Evolutionary conservation across 1,139 yeast species (phyloP), one percentile per base, ranked within the genome.

Genomic region (Fermentozyma sake): DNA sequence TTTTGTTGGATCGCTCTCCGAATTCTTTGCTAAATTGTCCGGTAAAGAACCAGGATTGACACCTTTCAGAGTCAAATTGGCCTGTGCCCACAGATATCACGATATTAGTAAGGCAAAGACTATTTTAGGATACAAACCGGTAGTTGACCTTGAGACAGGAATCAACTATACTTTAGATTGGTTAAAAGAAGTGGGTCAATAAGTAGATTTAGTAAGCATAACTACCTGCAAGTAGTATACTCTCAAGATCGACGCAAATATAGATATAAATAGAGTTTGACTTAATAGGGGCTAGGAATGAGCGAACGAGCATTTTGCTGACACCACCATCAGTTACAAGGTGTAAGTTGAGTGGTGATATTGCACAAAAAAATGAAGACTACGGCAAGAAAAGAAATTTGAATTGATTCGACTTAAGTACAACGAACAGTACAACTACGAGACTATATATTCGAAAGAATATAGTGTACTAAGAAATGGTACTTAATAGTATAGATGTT

Each of bases 11-110:
- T 82, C 84, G 46, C 55, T 86, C 25, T 77, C 95, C 16, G 85
- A 84, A 46, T 74, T 76, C 49, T 72, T 80, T 34, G 74, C 91
- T 9, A 77, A 74, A 30, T 42, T 87, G 9, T 49, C 69, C 7
- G 84, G 93, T 3, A 86, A 84, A 53, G 95, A 86, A 47, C 87
- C 97, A 2, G 94, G 95, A n/a, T 68, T 93, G 36, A 89, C 98
- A 4, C 95, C 97, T 3, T 93, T 91, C 60, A 76, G 97, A 55
- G 98, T 89, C 10, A 81, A 77, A 43, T 79, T 91, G 32, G 89
- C 87, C 12, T 86, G 96, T 57, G 97, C 98, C n/a, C 77, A 75
- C 38, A 80, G 98, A 55, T 93, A 91, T 53, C 96, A 91, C 54
- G 86, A 89, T 51, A 89, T 93, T 36, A 50, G 83, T 16, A 89